Conservation (phyloP, 345 rosid genomes). For the Populus ilicifolia region DNA sequence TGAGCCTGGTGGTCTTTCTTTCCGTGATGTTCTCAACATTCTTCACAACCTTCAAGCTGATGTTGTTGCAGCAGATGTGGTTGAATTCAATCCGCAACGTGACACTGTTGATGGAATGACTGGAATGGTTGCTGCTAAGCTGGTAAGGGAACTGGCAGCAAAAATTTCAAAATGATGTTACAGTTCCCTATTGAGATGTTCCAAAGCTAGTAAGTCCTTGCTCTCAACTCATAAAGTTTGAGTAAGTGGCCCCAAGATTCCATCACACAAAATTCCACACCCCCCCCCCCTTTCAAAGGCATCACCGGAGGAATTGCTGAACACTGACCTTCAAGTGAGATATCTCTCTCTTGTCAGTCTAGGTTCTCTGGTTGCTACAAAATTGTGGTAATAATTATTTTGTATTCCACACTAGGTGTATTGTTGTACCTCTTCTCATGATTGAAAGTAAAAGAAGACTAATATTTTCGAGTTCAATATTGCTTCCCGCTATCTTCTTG, state of each 20-base stretch:
- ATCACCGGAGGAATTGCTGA: not conserved
- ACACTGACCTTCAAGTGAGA: not conserved
- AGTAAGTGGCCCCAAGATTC: not conserved
- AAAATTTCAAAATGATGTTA: conserved; percentile 68
- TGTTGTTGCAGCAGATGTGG: conserved; percentile 91
- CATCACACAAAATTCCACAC: not conserved
- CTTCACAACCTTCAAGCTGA: conserved; percentile 80
- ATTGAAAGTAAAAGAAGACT: not conserved
- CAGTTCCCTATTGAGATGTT: not conserved
- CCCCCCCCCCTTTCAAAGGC: not conserved
- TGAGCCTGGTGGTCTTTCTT: conserved; percentile 96
- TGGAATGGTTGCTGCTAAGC: conserved; percentile 96
- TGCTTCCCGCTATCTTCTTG: not conserved
- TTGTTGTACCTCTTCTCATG: not conserved
- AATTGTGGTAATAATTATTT: not conserved
- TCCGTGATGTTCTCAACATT: conserved; percentile 87
- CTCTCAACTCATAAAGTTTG: not conserved
- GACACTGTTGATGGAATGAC: conserved; percentile 99
- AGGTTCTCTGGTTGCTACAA: not conserved
- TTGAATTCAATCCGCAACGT: conserved; percentile 94
- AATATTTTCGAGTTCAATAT: not conserved
- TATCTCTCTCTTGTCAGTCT: not conserved
- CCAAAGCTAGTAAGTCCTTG: not conserved
- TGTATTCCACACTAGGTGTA: not conserved
- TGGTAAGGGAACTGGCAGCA: conserved; percentile 86